phyloP scores from a whole-genome alignment of 768 basidiomycete genomes.

The Dacryopinax spathularia region DNA sequence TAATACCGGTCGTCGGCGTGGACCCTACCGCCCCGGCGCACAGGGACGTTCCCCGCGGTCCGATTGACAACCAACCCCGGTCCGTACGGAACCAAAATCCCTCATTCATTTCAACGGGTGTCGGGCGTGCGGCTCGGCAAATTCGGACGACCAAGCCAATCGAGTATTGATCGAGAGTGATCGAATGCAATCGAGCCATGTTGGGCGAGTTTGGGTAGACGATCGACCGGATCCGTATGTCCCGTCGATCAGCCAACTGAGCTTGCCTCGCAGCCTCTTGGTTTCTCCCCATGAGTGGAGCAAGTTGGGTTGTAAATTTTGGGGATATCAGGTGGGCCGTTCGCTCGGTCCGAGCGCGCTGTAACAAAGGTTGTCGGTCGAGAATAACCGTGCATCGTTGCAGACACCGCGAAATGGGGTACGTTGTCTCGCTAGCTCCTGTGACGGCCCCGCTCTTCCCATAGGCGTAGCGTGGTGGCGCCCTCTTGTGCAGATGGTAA shows the following conservation, averaged over 20 bases:
- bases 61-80: not conserved
- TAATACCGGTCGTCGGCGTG: slow-evolving; percentile 1
- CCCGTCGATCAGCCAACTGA: not conserved
- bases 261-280: not conserved
- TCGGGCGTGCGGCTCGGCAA: not conserved
- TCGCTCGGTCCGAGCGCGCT: not conserved
- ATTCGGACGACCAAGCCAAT: not conserved
- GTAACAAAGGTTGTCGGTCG: not conserved
- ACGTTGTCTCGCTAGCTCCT: too few species aligned
- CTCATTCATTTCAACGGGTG: not conserved
- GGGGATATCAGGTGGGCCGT: not conserved
- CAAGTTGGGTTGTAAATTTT: not conserved
- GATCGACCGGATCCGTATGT: not conserved
- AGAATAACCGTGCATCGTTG: not conserved
- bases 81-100: not conserved
- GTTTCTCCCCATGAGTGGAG: not conserved
- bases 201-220: too few species aligned
- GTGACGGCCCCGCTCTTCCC: too few species aligned
- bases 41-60: not conserved
- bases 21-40: not conserved
- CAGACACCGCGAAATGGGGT: too few species aligned
- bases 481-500: too few species aligned
- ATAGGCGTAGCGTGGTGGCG: too few species aligned
- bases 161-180: not conserved
- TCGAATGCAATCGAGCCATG: not conserved